Base-by-base conservation (phyloP, 2,329 filamentous ascomycete species). In the Zymoseptoria crescenta region DNA sequence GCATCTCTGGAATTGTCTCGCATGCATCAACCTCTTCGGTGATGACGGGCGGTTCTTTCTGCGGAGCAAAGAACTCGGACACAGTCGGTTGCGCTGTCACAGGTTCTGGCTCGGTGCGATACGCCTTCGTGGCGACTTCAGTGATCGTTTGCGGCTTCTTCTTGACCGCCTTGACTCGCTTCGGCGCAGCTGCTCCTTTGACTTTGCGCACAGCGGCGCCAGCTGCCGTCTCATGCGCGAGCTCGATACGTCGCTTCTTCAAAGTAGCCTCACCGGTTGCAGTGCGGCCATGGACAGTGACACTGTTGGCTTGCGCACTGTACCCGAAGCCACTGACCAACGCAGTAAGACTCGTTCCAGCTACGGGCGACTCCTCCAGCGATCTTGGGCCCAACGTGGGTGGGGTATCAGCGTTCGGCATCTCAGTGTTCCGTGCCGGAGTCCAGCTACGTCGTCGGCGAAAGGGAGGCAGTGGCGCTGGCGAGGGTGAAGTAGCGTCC, bases 141-240 rank as follows among this genome's bases (percentile, higher is more conserved):
- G 91, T 96, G 58, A 96, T 86, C 0, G 90, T 95, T 49, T 84
- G 84, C 0, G 85, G 75, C 71, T 87, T 92, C 74, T 88, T 91
- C 72, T 83, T 85, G 3, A 80, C 75, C 4, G 78, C 51, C 54
- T 65, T 68, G 9, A 56, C 58, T 48, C 59, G 64, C 52, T 68
- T 71, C 75, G 30, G 64, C 48, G 49, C 19, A 20, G 56, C 28
- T 19, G 49, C 24, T 20, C 35, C 45, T 20, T 30, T 45, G 7
- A 48, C 49, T 48, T 54, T 62, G 8, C 50, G 55, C 13, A 51
- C 45, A 7, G 54, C 49, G 8, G 56, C 45, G 13, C 45, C 54
- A 8, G 48, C 27, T n/a, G 59, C 59, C 10, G 56, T 49, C n/a
- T 65, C 62, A 16, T 64, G 59, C 30, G 59, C 59, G 21, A 62